These are phyloP conservation scores for Alnus glutinosa DNA, from an alignment of 306 rosid species.

Conservation along the genomic window DNA sequence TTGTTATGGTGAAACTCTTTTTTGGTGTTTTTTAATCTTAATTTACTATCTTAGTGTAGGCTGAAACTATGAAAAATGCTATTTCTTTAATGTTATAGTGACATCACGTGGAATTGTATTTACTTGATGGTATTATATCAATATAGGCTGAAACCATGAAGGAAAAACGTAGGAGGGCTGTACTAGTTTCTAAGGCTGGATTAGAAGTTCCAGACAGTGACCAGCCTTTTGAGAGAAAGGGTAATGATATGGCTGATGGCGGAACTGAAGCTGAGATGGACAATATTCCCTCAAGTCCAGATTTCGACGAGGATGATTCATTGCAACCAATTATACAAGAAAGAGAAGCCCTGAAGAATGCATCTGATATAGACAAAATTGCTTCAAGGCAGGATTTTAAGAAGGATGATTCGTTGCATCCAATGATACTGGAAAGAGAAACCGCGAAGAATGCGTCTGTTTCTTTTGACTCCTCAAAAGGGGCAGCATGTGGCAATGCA, in stretches of 20 bases:
- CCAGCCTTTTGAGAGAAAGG: slow-evolving; percentile 28
- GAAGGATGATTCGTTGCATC: slow-evolving; percentile 32
- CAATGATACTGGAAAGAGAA: slow-evolving; percentile 29
- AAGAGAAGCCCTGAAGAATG: slow-evolving; percentile 25
- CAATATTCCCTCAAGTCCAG: slow-evolving; percentile 25
- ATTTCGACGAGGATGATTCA: slow-evolving; percentile 31
- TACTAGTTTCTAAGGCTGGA: slow-evolving; percentile 60
- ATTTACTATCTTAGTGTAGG: not conserved
- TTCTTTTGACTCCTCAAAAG: slow-evolving; percentile 40
- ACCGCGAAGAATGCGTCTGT: slow-evolving; percentile 6
- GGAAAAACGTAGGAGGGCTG: slow-evolving; percentile 62
- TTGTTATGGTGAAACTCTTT: not conserved
- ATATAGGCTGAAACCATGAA: slow-evolving; percentile 64
- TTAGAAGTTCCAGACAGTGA: slow-evolving; percentile 41
- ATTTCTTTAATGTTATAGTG: not conserved
- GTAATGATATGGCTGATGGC: slow-evolving; percentile 3
- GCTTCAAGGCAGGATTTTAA: slow-evolving; percentile 22
- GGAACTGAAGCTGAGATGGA: slow-evolving; percentile 44
- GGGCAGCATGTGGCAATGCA: slow-evolving; percentile 25
- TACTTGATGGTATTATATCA: not conserved
- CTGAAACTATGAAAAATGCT: not conserved
- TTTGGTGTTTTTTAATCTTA: not conserved
- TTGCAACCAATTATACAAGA: slow-evolving; percentile 28
- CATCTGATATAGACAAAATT: slow-evolving; percentile 2
- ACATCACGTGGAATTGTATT: slow-evolving; percentile 17